phyloP scores from a whole-genome alignment of 192 early-diverging fungal genomes.

The Backusella psychrophila region DNA sequence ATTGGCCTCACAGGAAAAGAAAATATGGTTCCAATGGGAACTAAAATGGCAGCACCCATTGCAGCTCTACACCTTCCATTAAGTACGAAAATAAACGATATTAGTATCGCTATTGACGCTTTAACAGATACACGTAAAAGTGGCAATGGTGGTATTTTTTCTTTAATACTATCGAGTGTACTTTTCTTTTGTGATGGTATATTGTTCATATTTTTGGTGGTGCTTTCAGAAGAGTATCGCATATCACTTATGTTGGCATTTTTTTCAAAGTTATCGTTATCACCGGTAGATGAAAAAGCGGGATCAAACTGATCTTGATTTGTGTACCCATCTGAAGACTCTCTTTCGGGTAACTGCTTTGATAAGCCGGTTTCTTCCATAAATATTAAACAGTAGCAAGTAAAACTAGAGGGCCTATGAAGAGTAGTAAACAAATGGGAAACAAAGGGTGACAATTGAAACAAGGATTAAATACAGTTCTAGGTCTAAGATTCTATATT shows the following conservation, averaged over 20 bases:
- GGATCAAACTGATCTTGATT: not conserved
- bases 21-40: constrained; percentile 14
- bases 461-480: not conserved
- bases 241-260: not conserved
- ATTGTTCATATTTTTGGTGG: not conserved
- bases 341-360: not conserved
- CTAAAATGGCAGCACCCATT: constrained; percentile 13
- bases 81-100: constrained; percentile 13
- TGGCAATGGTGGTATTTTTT: constrained; percentile 4
- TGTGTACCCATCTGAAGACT: not conserved
- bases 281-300: not conserved
- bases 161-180: not conserved
- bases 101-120: constrained; percentile 19
- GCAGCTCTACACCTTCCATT: not conserved
- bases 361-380: not conserved
- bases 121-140: constrained; percentile 17
- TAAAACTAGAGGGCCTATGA: not conserved
- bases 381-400: not conserved
- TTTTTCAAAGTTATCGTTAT: not conserved
- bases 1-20: constrained; percentile 22
- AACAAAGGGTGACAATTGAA: not conserved
- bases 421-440: not conserved
- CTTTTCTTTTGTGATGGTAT: not conserved
- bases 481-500: not conserved
- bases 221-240: not conserved